These are phyloP conservation scores for Pestalotiopsis fici DNA, from an alignment of 2,329 filamentous ascomycete species.

Conservation along the genomic window DNA sequence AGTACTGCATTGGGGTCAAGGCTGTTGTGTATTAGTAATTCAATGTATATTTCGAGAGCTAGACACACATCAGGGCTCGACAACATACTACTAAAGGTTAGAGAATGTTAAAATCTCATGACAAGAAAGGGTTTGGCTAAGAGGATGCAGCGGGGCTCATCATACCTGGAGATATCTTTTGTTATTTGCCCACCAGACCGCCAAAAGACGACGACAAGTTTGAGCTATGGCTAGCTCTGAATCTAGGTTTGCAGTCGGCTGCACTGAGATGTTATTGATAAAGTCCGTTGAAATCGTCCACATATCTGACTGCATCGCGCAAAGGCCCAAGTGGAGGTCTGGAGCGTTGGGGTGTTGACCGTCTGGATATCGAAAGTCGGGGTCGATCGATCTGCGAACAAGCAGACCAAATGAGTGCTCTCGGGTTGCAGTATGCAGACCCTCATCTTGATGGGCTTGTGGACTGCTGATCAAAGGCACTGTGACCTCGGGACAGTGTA, in stretches of 20 bases:
- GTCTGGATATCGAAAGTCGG: background rate
- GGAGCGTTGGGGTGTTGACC: background rate
- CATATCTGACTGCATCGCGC: background rate
- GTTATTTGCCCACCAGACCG: background rate
- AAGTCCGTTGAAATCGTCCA: background rate
- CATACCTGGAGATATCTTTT: background rate
- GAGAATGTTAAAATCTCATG: background rate
- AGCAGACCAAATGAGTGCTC: background rate
- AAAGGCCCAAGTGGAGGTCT: background rate
- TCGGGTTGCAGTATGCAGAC: too few species aligned
- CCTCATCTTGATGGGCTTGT: background rate
- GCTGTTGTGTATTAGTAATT: background rate
- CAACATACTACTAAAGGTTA: background rate
- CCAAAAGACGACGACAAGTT: background rate
- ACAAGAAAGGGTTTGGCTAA: background rate
- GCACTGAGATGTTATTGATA: background rate
- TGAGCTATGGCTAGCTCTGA: background rate
- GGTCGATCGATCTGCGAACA: background rate
- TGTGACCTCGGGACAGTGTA: background rate
- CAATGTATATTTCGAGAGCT: too few species aligned
- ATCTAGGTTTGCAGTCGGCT: background rate
- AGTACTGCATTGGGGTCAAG: background rate
- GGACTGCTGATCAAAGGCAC: background rate
- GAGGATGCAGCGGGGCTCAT: background rate
- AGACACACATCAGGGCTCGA: background rate